A percentile compares a stretch with the other conserved stretches of the same genome.
phyloP scores from a whole-genome alignment of 2,329 filamentous ascomycete species.

The Fusarium nematophilum region DNA sequence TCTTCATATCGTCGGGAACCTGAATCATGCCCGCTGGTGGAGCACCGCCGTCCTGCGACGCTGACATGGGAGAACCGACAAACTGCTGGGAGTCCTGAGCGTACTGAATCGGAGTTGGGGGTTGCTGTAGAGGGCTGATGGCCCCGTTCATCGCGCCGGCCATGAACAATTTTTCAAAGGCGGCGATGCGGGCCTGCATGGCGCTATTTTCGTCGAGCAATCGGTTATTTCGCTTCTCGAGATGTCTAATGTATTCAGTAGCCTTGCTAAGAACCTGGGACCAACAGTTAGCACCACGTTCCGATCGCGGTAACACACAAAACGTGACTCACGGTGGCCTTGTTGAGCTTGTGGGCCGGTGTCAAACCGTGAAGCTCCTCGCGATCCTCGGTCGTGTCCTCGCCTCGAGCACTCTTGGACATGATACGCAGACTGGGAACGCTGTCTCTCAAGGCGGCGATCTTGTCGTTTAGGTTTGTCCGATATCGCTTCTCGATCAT shows the following conservation, averaged over 20 bases:
- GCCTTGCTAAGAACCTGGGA: conserved; percentile 86
- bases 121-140: conserved; percentile 65
- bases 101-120: conserved; percentile 65
- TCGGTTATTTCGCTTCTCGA: conserved; percentile 89
- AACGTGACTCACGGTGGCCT: conserved; percentile 76
- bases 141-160: conserved; percentile 75
- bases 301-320: too few relatives aligned
- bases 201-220: conserved; percentile 83
- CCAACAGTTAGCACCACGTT: conserved; percentile 12
- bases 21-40: conserved; percentile 69
- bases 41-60: conserved; percentile 54
- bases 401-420: conserved; percentile 76
- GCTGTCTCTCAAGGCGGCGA: conserved; percentile 89
- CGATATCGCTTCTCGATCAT: conserved; percentile 98
- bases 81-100: conserved; percentile 57
- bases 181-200: conserved; percentile 81
- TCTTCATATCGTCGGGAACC: conserved; percentile 74
- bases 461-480: conserved; percentile 97
- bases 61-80: conserved; percentile 57
- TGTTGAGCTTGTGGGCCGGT: conserved; percentile 94
- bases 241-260: conserved; percentile 93
- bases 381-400: conserved; percentile 77
- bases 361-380: conserved; percentile 81
- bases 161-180: conserved; percentile 83
- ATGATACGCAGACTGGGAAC: conserved; percentile 90